These are phyloP conservation scores for Cryptococcus jaspeensis DNA, from an alignment of 1,284 basidiomycete genomes.

Conservation along the genomic window DNA sequence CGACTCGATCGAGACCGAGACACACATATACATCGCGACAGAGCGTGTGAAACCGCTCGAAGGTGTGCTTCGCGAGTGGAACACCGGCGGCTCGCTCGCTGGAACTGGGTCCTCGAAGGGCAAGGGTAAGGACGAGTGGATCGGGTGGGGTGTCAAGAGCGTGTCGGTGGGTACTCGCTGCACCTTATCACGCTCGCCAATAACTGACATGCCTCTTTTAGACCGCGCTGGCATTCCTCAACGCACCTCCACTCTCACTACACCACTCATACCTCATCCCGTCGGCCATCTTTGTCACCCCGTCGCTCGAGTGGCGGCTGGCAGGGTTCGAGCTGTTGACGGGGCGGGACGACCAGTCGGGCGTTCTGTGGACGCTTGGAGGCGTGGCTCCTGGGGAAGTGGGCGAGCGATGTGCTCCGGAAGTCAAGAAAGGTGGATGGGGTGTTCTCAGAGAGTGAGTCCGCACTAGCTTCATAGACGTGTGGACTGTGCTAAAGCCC, in stretches of 20 bases:
- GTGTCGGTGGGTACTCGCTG: constrained; percentile 66
- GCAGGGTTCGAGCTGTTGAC: constrained; percentile 90
- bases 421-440: constrained; percentile 90
- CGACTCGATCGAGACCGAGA: constrained; percentile 86
- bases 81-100: constrained; percentile 33
- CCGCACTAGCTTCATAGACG: neutral
- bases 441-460: constrained; percentile 74
- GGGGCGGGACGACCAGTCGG: constrained; percentile 46
- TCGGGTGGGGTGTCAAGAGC: constrained; percentile 89
- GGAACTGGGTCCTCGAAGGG: constrained; percentile 45
- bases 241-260: constrained; percentile 77
- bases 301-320: constrained; percentile 91
- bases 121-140: constrained; percentile 77
- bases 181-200: neutral
- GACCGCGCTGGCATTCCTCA: constrained; percentile 89
- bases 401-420: constrained; percentile 67
- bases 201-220: constrained; percentile 37
- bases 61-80: constrained; percentile 64
- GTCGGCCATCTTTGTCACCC: constrained; percentile 74
- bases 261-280: constrained; percentile 77
- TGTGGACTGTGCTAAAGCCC: neutral
- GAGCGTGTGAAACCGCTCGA: constrained; percentile 82
- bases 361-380: constrained; percentile 64
- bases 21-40: constrained; percentile 86
- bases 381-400: constrained; percentile 63